These are phyloP conservation scores for Artemisia argyi DNA, from an alignment of 129 eudicot genomes.

Conservation along the genomic window DNA sequence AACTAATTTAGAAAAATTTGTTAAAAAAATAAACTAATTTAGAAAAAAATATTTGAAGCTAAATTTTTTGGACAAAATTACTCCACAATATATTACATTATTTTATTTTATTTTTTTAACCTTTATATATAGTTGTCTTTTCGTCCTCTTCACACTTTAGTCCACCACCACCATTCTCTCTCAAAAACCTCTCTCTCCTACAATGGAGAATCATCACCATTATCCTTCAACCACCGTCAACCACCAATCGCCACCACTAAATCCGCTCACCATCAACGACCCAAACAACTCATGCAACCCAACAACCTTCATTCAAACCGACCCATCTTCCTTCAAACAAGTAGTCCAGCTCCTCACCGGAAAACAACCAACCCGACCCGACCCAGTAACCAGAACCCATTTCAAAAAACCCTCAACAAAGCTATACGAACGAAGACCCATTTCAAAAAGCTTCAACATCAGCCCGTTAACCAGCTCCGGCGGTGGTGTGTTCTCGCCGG, in stretches of 20 bases:
- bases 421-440: slow-evolving; percentile 77
- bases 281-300: slow-evolving; percentile 75
- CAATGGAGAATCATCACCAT: slow-evolving; percentile 52
- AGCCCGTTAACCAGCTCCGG: slow-evolving; percentile 35
- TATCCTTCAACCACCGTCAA: slow-evolving; percentile 29
- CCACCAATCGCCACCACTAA: slow-evolving; percentile 34
- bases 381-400: slow-evolving; percentile 59
- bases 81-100: neutral
- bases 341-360: slow-evolving; percentile 95
- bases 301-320: slow-evolving; percentile 95
- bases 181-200: slow-evolving; percentile 2
- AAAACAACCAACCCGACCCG: slow-evolving; percentile 34
- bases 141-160: slow-evolving; percentile 3
- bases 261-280: slow-evolving; percentile 66
- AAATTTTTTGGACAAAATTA: too few relatives aligned
- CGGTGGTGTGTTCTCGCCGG: slow-evolving; percentile 18
- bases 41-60: too few relatives aligned
- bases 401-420: slow-evolving; percentile 48
- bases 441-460: slow-evolving; percentile 62
- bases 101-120: neutral
- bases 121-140: neutral
- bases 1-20: too few relatives aligned
- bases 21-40: too few relatives aligned
- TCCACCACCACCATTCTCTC: slow-evolving; percentile 13
- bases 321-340: slow-evolving; percentile 83